These are phyloP conservation scores for Verticillium dahliae DNA, from an alignment of 2,329 filamentous ascomycete species.

Conservation along the genomic window DNA sequence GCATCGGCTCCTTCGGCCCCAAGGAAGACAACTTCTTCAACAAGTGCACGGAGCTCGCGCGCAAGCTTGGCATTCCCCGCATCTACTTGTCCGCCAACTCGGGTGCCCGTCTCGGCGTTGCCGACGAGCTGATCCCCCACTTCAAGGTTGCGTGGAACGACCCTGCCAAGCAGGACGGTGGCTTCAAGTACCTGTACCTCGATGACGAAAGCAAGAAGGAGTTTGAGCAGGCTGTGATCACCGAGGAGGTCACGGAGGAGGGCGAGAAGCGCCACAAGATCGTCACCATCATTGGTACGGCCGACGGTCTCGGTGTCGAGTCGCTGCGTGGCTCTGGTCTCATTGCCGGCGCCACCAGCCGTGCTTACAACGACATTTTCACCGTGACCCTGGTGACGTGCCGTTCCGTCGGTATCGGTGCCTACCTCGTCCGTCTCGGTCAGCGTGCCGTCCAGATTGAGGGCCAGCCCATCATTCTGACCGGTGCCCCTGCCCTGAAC, in stretches of 20 bases:
- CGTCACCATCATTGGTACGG: conserved; percentile 83
- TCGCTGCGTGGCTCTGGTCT: conserved; percentile 95
- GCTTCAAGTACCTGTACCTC: conserved; percentile 96
- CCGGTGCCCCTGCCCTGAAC: conserved; percentile 94
- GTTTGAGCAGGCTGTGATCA: conserved; percentile 70
- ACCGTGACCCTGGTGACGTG: conserved; percentile 96
- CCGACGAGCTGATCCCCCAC: conserved; percentile 92
- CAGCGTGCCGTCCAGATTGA: conserved; percentile 99
- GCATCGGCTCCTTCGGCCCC: conserved; percentile 96
- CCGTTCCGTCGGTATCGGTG: conserved; percentile 97
- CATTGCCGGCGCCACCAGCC: conserved; percentile 94
- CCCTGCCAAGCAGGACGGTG: conserved; percentile 67
- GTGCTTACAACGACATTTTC: conserved; percentile 98
- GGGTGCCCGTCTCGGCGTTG: conserved; percentile 92
- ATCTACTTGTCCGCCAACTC: conserved; percentile 99
- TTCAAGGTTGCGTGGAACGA: conserved; percentile 98
- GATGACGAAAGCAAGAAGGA: conserved; percentile 79
- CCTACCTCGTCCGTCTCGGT: conserved; percentile 94
- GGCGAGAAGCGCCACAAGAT: conserved; percentile 93
- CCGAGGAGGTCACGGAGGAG: conserved; percentile 77
- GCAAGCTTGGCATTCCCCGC: conserved; percentile 88
- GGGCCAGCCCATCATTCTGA: conserved; percentile 97
- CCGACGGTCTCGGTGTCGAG: conserved; percentile 96
- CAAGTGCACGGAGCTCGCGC: conserved; percentile 95
- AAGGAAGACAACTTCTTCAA: conserved; percentile 97